Conservation (phyloP, 2,329 filamentous ascomycete genomes). For the Microdochium bolleyi region DNA sequence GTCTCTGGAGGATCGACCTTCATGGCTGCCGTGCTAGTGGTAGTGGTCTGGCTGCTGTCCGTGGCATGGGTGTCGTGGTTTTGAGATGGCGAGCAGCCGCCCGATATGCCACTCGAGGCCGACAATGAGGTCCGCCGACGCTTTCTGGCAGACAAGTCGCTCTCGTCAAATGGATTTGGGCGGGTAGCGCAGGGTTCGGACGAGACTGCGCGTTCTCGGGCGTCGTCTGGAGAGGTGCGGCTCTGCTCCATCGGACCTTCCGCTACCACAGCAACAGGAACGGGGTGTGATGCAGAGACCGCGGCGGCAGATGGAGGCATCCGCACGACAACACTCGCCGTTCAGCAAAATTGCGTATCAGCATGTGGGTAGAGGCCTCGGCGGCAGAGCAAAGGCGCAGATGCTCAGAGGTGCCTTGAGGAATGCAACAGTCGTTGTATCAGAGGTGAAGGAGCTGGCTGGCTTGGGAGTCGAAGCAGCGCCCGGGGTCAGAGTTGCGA, state of each 20-base stretch:
- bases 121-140: conserved; percentile 52
- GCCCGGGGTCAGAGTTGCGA: not conserved
- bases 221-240: not conserved
- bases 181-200: conserved; percentile 56
- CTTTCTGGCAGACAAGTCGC: conserved; percentile 47
- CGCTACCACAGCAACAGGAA: not conserved
- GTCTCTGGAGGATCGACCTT: conserved; percentile 30
- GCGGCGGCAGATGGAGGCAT: conserved; percentile 21
- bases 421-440: not conserved
- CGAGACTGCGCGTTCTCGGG: conserved; percentile 51
- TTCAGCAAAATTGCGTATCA: conserved; percentile 38
- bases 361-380: conserved; percentile 40
- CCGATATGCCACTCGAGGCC: conserved; percentile 44
- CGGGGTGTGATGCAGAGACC: not conserved
- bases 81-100: conserved; percentile 30
- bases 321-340: conserved; percentile 46
- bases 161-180: conserved; percentile 57
- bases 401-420: not conserved
- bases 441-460: not conserved
- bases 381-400: not conserved
- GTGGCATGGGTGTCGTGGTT: conserved; percentile 18
- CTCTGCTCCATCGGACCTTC: conserved; percentile 35
- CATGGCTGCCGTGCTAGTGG: conserved; percentile 17
- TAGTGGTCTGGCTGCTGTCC: conserved; percentile 14
- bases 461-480: not conserved